Percentiles rank a stretch among this genome's conserved stretches.
Evolutionary conservation across 495 filamentous ascomycete genomes (phyloP).

Genomic region (Talaromyces stipitatus): DNA sequence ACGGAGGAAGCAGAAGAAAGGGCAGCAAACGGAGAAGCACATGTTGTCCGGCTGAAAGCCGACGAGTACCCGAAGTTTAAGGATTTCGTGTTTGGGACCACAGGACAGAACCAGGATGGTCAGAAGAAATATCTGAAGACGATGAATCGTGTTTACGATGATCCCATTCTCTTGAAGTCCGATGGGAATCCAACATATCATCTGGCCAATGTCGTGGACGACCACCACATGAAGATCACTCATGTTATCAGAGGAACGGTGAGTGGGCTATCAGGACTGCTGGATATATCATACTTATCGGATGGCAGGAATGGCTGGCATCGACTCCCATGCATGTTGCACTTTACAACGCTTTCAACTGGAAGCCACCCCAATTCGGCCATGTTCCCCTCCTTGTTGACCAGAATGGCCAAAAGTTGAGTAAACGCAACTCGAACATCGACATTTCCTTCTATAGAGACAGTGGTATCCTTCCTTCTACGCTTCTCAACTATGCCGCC

Average conservation of each 20-base stretch:
- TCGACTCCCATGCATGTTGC: slow-evolving; percentile 85
- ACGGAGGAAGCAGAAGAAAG: slow-evolving; percentile 59
- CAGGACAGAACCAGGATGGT: slow-evolving; percentile 36
- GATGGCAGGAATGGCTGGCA: slow-evolving; percentile 77
- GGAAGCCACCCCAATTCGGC: slow-evolving; percentile 74
- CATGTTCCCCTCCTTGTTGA: slow-evolving; percentile 86
- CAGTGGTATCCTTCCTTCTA: slow-evolving; percentile 60
- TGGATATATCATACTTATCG: not conserved
- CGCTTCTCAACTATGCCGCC: slow-evolving; percentile 76
- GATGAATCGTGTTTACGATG: slow-evolving; percentile 51
- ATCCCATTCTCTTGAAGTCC: slow-evolving; percentile 80
- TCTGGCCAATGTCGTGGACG: slow-evolving; percentile 93
- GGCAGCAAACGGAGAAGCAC: slow-evolving; percentile 57
- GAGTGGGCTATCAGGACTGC: slow-evolving; percentile 15
- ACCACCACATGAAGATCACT: slow-evolving; percentile 89
- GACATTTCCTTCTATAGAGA: slow-evolving; percentile 63
- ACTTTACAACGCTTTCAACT: slow-evolving; percentile 82
- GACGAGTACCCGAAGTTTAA: slow-evolving; percentile 51
- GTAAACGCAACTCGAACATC: slow-evolving; percentile 73
- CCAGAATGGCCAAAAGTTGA: slow-evolving; percentile 69
- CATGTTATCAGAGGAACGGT: slow-evolving; percentile 87
- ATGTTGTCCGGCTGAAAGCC: slow-evolving; percentile 69
- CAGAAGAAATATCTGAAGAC: slow-evolving; percentile 27
- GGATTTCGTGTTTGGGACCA: slow-evolving; percentile 72
- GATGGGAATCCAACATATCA: slow-evolving; percentile 95